These are phyloP conservation scores for Alternaria ethzedia DNA, from an alignment of 2,329 filamentous ascomycete genomes.

Conservation along the genomic window DNA sequence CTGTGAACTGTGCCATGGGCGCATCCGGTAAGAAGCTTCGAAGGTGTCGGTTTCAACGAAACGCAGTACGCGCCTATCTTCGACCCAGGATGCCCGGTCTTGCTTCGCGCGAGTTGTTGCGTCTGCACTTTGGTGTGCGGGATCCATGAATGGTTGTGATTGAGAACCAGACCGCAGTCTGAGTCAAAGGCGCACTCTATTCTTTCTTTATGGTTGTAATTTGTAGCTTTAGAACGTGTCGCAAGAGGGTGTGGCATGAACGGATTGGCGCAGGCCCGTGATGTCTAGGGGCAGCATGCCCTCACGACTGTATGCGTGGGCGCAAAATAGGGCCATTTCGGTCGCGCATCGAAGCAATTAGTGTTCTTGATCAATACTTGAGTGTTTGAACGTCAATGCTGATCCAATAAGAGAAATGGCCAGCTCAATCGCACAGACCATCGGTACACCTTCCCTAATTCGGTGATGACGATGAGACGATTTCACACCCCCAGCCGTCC, in stretches of 20 bases:
- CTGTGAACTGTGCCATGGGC: not conserved
- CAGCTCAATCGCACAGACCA: not conserved
- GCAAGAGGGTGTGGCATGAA: not conserved
- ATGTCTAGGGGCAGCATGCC: not conserved
- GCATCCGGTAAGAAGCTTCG: not conserved
- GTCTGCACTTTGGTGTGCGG: not conserved
- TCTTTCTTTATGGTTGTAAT: not conserved
- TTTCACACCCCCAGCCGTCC: not conserved
- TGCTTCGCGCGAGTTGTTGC: not conserved
- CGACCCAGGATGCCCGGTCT: not conserved
- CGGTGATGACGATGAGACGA: not conserved
- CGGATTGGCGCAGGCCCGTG: not conserved
- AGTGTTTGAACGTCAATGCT: not conserved
- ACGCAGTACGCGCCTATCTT: not conserved
- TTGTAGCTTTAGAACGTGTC: not conserved
- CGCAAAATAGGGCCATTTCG: not conserved
- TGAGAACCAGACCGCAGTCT: too few relatives aligned
- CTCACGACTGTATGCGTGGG: not conserved
- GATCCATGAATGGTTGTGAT: not conserved
- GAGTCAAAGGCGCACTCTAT: too few relatives aligned
- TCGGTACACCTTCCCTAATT: not conserved
- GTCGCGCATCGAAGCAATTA: not conserved
- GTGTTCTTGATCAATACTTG: not conserved
- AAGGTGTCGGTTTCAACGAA: not conserved
- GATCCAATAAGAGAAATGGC: not conserved